Evolutionary conservation across 768 basidiomycete species (phyloP), one percentile per base, ranked within the genome.

Genomic region (Cytidiella melzeri): DNA sequence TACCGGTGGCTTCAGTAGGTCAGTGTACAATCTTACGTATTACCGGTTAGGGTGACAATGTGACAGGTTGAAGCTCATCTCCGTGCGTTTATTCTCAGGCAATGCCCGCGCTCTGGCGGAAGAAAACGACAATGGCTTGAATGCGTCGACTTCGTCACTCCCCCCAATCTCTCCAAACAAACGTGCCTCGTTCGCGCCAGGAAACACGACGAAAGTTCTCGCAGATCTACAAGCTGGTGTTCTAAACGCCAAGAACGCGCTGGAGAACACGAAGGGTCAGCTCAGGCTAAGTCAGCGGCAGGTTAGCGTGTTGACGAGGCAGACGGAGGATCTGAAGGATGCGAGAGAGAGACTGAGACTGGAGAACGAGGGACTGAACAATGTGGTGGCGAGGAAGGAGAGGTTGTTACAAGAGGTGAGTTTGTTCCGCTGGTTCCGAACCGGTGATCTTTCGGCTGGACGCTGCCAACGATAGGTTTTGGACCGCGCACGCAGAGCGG

Each of bases 251-350:
- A 76, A 82, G 43, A 84, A 81, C 53, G 88, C 88, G 43, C 71
- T 94, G 50, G 92, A 94, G 64, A 90, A 91, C 61, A 90, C 92
- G 10, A 87, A 89, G 61, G 69, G 78, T 18, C 92, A 94, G 63
- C 71, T 94, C 40, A 68, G 92, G 51, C 64, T 91, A 37, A 85
- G 85, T 7, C 91, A 94, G 63, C 72, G 90, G 50, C 83, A 80
- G 42, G 92, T 92, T 10, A 88, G 88, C 24, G 84, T 87, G 63
- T 66, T 92, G 38, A 92, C 90, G 34, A 71, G 90, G 39, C 87
- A 88, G 66, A 85, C 84, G 21, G 92, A 93, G 63, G 92, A 94
- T 64, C 64, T 92, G 62, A 92, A 92, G 63, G 92, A 93, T 63
- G 84, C 80, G 2, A 74, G 90, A 55, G 92, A 94, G 64, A 72